Evolutionary conservation across 768 basidiomycete species (phyloP).

Genomic region (Podaxis sp.): DNA sequence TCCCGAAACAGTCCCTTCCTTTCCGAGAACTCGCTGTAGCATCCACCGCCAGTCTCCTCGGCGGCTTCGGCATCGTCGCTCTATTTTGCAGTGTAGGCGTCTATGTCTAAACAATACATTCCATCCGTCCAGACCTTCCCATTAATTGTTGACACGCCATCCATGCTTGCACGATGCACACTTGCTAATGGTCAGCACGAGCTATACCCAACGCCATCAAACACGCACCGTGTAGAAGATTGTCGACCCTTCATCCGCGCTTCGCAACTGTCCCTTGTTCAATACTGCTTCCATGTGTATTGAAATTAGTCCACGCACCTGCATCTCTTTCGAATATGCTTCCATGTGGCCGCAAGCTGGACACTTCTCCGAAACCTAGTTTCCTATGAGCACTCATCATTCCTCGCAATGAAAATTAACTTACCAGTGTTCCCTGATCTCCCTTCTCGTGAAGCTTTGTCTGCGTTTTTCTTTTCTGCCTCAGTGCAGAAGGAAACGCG

Average conservation of each 20-base stretch:
- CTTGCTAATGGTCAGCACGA: slow-evolving; percentile 35
- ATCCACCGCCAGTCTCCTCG: slow-evolving; percentile 69
- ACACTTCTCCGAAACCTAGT: slow-evolving; percentile 86
- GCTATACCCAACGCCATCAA: slow-evolving; percentile 2
- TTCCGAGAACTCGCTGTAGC: slow-evolving; percentile 71
- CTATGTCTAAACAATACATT: slow-evolving; percentile 52
- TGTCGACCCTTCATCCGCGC: slow-evolving; percentile 93
- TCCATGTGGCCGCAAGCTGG: slow-evolving; percentile 83
- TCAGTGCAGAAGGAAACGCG: slow-evolving; percentile 87
- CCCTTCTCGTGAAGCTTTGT: slow-evolving; percentile 74
- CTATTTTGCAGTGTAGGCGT: slow-evolving; percentile 87
- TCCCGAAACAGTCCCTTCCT: slow-evolving; percentile 67
- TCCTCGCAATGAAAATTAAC: slow-evolving; percentile 13
- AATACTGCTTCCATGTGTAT: slow-evolving; percentile 6
- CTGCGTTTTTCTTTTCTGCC: slow-evolving; percentile 87
- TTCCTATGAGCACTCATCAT: background rate
- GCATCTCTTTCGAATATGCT: slow-evolving; percentile 86
- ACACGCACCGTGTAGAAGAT: slow-evolving; percentile 86
- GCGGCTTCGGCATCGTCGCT: slow-evolving; percentile 86
- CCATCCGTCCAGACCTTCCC: background rate
- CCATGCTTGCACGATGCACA: slow-evolving; percentile 75
- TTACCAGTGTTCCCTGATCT: slow-evolving; percentile 57
- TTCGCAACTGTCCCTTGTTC: slow-evolving; percentile 56
- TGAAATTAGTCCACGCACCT: slow-evolving; percentile 44
- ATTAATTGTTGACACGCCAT: slow-evolving; percentile 80